Evolutionary conservation across 2,329 filamentous ascomycete species (phyloP).

Genomic region (Scytalidium sp.): DNA sequence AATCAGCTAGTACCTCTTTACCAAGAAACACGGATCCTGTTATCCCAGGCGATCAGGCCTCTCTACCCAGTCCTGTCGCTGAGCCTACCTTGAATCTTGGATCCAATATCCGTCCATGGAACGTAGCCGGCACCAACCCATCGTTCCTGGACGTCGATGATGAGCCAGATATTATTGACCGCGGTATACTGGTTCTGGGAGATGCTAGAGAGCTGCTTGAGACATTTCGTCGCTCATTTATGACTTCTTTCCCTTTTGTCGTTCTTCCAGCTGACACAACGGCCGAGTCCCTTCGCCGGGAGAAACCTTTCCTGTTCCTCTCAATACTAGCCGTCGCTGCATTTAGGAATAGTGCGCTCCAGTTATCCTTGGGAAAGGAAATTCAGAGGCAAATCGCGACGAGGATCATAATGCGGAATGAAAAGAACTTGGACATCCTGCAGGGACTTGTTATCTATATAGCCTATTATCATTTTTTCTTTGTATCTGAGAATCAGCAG

Average conservation of each 20-base stretch:
- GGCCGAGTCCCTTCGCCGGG: conserved; percentile 5
- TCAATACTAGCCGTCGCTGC: conserved; percentile 10
- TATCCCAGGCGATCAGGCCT: too few species aligned
- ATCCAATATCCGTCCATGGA: too few species aligned
- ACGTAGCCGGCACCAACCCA: too few species aligned
- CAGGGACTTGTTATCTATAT: conserved; percentile 57
- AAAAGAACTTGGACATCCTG: conserved; percentile 54
- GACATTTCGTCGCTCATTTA: too few species aligned
- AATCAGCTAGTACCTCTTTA: too few species aligned
- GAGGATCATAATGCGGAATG: conserved; percentile 54
- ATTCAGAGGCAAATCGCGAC: conserved; percentile 19
- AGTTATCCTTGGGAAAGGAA: conserved; percentile 7
- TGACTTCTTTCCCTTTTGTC: conserved; percentile 9
- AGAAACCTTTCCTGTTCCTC: conserved; percentile 14
- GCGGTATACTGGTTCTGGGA: too few species aligned
- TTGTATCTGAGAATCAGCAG: conserved; percentile 24
- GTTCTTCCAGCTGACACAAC: conserved; percentile 9
- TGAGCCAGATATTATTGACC: too few species aligned
- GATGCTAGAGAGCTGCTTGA: too few species aligned
- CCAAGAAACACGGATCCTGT: too few species aligned
- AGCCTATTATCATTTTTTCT: conserved; percentile 41
- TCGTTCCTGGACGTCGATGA: too few species aligned
- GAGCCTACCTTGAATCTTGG: too few species aligned
- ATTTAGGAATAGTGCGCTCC: conserved; percentile 6
- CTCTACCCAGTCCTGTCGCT: too few species aligned